Percentiles rank a stretch among this genome's conserved stretches.
Evolutionary conservation across 371 early-diverging fungal species (phyloP).

Genomic region (Mortierella sp.): DNA sequence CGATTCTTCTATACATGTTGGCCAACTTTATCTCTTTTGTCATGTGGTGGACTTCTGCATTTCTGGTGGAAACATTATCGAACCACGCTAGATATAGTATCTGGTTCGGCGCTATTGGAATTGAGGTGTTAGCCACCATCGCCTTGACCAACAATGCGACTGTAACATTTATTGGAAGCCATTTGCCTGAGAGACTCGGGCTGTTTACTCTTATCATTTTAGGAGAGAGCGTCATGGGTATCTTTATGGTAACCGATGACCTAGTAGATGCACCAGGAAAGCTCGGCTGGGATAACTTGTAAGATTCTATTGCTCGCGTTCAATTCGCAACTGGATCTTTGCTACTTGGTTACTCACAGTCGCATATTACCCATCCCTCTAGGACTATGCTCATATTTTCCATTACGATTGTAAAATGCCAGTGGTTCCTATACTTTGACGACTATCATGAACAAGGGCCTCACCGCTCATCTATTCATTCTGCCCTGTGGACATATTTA

Average conservation of each 20-base stretch:
- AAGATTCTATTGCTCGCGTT: not conserved
- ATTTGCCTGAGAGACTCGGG: conserved; percentile 67
- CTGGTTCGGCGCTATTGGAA: conserved; percentile 66
- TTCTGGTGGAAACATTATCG: conserved; percentile 46
- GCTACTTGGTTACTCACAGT: no score
- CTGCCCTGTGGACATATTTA: conserved; percentile 67
- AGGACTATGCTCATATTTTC: conserved; percentile 34
- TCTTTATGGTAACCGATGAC: conserved; percentile 35
- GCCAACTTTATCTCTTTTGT: conserved; percentile 59
- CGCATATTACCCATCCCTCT: not conserved
- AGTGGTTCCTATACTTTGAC: conserved; percentile 48
- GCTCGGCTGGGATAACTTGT: conserved; percentile 40
- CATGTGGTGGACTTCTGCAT: conserved; percentile 64
- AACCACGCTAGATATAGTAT: conserved; percentile 56
- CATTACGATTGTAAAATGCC: conserved; percentile 36
- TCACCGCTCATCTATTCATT: conserved; percentile 36
- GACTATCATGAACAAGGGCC: conserved; percentile 44
- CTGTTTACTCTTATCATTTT: conserved; percentile 67
- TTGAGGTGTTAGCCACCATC: conserved; percentile 62
- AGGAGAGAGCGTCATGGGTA: conserved; percentile 40
- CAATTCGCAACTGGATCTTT: no score
- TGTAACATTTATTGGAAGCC: conserved; percentile 65
- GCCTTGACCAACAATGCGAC: conserved; percentile 60
- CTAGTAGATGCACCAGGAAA: conserved; percentile 34
- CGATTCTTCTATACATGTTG: conserved; percentile 32